Conservation (phyloP, 176 grass and related monocot genomes). For the Panicum miliaceum region DNA sequence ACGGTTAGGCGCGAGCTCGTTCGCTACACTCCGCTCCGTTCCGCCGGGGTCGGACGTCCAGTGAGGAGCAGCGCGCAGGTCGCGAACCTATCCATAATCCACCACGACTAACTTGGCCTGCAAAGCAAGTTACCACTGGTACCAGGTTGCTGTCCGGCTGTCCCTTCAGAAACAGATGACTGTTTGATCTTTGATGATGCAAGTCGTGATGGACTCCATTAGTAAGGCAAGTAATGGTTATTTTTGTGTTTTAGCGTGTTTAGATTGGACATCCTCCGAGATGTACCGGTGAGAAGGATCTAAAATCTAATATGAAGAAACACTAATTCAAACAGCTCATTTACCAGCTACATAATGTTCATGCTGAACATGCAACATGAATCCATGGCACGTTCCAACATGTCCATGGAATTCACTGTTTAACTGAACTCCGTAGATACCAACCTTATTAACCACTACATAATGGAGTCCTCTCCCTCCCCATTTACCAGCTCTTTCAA, state of each 20-base stretch:
- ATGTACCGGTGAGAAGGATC: neutral
- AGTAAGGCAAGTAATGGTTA: neutral
- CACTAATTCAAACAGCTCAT: neutral
- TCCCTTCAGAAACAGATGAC: constrained; percentile 5
- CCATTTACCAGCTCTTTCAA: constrained; percentile 41
- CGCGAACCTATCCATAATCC: neutral
- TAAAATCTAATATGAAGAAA: neutral
- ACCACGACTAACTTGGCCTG: neutral
- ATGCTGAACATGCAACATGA: neutral
- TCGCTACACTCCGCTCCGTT: neutral
- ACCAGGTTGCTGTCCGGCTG: constrained; percentile 17
- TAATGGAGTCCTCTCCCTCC: constrained; percentile 49
- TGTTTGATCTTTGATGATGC: too few species aligned
- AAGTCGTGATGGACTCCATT: too few species aligned
- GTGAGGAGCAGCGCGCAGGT: constrained; percentile 2
- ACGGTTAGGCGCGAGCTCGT: neutral
- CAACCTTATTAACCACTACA: constrained; percentile 44
- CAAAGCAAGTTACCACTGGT: neutral
- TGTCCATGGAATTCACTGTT: neutral
- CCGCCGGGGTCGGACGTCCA: constrained; percentile 35
- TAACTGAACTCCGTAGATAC: neutral
- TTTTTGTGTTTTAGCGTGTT: neutral
- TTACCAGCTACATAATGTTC: neutral
- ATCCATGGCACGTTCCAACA: neutral
- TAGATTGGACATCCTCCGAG: neutral